Conservation (phyloP, 2,329 filamentous ascomycete genomes). For the Cladophialophora bantiana region DNA sequence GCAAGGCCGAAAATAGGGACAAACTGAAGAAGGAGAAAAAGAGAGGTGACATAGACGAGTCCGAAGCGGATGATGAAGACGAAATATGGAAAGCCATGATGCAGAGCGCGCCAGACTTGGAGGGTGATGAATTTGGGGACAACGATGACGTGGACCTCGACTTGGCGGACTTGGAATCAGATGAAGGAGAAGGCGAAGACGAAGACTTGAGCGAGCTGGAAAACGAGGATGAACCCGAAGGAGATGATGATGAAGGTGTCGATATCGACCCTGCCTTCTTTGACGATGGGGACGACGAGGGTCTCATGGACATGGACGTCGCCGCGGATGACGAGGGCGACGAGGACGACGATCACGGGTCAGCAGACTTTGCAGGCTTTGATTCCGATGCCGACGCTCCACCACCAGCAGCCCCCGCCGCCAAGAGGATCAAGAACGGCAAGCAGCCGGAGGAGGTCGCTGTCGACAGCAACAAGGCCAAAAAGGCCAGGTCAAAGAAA, state of each 20-base stretch:
- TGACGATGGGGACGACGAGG: slow-evolving; percentile 59
- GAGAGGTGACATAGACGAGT: slow-evolving; percentile 67
- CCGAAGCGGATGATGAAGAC: slow-evolving; percentile 70
- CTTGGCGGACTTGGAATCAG: slow-evolving; percentile 61
- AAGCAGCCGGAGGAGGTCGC: slow-evolving; percentile 29
- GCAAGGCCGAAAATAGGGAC: slow-evolving; percentile 54
- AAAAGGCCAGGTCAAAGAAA: slow-evolving; percentile 65
- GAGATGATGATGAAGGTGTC: slow-evolving; percentile 50
- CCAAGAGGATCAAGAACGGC: slow-evolving; percentile 46
- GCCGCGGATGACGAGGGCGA: slow-evolving; percentile 36
- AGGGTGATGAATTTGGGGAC: slow-evolving; percentile 58
- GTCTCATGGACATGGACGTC: slow-evolving; percentile 59
- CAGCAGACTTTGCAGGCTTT: slow-evolving; percentile 32
- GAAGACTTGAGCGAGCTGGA: slow-evolving; percentile 47
- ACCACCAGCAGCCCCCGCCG: slow-evolving; percentile 16
- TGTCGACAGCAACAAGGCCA: slow-evolving; percentile 45
- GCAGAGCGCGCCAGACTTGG: slow-evolving; percentile 77
- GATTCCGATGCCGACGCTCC: slow-evolving; percentile 11
- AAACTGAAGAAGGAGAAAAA: slow-evolving; percentile 61
- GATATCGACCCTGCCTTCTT: slow-evolving; percentile 39
- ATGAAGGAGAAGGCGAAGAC: slow-evolving; percentile 54
- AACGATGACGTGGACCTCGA: slow-evolving; percentile 67
- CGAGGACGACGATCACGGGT: slow-evolving; percentile 3
- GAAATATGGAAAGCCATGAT: slow-evolving; percentile 94
- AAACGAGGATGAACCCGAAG: slow-evolving; percentile 57